phyloP scores from a whole-genome alignment of 352 stramenopile genomes.

The Phytophthora cryptogea region DNA sequence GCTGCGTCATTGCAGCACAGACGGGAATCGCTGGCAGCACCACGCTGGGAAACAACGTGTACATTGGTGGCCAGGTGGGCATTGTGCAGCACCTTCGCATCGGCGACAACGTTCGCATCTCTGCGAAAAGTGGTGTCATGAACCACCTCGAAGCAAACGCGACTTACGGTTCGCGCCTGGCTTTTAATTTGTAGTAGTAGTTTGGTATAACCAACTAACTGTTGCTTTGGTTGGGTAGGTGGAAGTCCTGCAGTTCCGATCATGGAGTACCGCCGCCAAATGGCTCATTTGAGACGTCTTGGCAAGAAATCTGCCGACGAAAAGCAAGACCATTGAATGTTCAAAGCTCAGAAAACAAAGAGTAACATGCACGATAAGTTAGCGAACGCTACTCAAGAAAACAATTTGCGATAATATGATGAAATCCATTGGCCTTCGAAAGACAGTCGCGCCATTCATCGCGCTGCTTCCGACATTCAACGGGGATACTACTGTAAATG shows the following conservation, averaged over 20 bases:
- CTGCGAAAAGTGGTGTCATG: conserved; percentile 87
- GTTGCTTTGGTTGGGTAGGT: conserved; percentile 34
- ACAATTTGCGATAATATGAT: conserved; percentile 13
- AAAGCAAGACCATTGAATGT: neutral
- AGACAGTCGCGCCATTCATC: neutral
- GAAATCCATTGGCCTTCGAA: neutral
- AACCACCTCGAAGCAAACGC: conserved; percentile 54
- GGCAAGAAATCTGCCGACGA: conserved; percentile 45
- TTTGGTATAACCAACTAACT: conserved; percentile 1
- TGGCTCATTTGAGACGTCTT: conserved; percentile 50
- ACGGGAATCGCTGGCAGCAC: conserved; percentile 85
- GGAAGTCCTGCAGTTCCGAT: conserved; percentile 76
- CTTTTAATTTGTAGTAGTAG: neutral
- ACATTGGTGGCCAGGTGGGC: conserved; percentile 83
- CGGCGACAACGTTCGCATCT: conserved; percentile 84
- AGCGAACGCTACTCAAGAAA: conserved; percentile 3
- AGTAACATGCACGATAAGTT: conserved; percentile 1
- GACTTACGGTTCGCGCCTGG: conserved; percentile 54
- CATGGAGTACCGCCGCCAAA: conserved; percentile 81
- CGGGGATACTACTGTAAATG: neutral
- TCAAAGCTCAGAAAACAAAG: neutral
- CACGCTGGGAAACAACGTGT: conserved; percentile 72
- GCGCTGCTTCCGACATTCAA: neutral
- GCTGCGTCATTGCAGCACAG: conserved; percentile 80
- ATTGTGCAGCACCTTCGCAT: conserved; percentile 83